A percentile compares a stretch with the other conserved stretches of the same genome.
Conservation (phyloP, 2,329 filamentous ascomycete species). For the Botrytis squamosa region DNA sequence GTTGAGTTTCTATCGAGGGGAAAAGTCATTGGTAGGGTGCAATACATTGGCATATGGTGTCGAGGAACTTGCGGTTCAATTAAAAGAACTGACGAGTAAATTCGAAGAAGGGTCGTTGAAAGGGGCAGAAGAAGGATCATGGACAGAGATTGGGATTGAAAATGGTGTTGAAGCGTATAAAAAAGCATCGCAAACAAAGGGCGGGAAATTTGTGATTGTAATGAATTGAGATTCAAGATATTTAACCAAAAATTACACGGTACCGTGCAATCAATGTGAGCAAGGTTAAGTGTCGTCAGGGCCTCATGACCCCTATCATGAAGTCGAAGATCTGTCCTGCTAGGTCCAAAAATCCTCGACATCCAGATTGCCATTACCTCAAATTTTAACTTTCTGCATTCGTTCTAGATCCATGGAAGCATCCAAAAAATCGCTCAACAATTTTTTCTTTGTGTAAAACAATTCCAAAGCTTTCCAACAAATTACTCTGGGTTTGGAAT, state of each 20-base stretch:
- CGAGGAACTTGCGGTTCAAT: slow-evolving; percentile 27
- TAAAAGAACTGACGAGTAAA: slow-evolving; percentile 49
- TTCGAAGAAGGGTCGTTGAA: slow-evolving; percentile 29
- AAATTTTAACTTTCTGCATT: accelerated
- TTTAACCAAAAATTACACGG: background rate
- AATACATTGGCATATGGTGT: slow-evolving; percentile 32
- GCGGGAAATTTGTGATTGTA: slow-evolving; percentile 32
- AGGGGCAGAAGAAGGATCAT: slow-evolving; percentile 24
- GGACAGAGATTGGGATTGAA: slow-evolving; percentile 29
- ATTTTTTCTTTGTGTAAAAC: accelerated
- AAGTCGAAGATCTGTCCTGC: background rate
- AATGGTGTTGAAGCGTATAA: slow-evolving; percentile 32
- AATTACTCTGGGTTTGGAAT: background rate
- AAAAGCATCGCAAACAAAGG: slow-evolving; percentile 26
- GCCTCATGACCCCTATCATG: background rate
- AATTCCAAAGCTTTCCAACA: background rate
- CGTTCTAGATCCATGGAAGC: background rate
- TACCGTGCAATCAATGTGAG: background rate
- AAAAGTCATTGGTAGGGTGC: slow-evolving; percentile 29
- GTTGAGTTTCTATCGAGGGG: slow-evolving; percentile 33
- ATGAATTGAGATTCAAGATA: slow-evolving; percentile 19
- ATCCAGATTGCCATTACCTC: background rate
- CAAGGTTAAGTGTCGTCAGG: background rate
- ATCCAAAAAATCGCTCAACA: accelerated
- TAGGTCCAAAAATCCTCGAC: background rate